These are phyloP conservation scores for Mycena rosella DNA, from an alignment of 768 basidiomycete species.

Conservation along the genomic window DNA sequence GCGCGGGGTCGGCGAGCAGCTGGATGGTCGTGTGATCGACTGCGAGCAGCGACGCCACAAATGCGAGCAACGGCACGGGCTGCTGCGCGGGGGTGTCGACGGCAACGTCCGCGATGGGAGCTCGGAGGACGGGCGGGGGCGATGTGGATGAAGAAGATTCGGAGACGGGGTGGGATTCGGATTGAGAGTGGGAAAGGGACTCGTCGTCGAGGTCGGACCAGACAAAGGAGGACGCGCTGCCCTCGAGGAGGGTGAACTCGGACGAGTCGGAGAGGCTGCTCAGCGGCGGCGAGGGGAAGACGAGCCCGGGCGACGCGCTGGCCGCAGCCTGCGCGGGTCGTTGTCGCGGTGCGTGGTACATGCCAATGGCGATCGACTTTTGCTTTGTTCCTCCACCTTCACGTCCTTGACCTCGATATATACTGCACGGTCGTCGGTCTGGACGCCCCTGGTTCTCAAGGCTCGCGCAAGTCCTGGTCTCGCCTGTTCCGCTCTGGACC, in stretches of 20 bases:
- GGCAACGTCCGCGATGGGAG: not conserved
- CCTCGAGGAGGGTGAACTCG: conserved; percentile 25
- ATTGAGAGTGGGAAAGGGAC: no score
- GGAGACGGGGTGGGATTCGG: no score
- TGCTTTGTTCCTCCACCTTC: no score
- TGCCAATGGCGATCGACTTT: no score
- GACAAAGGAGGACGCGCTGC: conserved; percentile 7
- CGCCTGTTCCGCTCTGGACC: no score
- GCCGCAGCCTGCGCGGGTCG: not conserved
- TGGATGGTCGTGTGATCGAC: conserved; percentile 15
- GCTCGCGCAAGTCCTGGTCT: no score
- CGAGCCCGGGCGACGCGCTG: not conserved
- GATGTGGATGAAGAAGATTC: no score
- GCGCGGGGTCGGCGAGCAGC: conserved; percentile 17
- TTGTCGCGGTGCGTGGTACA: not conserved
- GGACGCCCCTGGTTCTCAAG: no score
- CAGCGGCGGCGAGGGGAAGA: conserved; percentile 20
- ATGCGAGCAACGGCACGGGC: conserved; percentile 7
- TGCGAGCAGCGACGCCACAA: conserved; percentile 25
- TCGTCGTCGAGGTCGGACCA: conserved; percentile 15
- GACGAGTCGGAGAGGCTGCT: conserved; percentile 3
- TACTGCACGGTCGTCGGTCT: no score
- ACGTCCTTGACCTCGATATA: no score
- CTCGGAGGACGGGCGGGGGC: no score
- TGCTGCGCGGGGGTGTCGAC: not conserved